phyloP scores from a whole-genome alignment of 2,329 filamentous ascomycete genomes.

The Aspergillus unguis region DNA sequence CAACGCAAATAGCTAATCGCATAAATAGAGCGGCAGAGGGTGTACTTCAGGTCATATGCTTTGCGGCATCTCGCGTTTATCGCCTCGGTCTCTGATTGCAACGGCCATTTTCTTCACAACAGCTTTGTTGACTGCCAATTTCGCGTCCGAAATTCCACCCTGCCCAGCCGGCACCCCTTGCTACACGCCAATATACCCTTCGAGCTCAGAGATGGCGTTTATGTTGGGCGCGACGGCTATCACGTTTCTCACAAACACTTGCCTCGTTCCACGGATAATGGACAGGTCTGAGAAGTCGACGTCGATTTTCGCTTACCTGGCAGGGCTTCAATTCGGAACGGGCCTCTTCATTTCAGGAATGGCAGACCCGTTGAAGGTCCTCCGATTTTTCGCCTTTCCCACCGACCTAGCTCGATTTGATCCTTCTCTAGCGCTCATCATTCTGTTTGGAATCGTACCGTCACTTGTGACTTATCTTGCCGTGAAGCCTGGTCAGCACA shows the following conservation, averaged over 20 bases:
- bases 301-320: slow-evolving; percentile 42
- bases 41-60: slow-evolving; percentile 58
- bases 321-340: slow-evolving; percentile 51
- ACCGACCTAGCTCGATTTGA: slow-evolving; percentile 47
- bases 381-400: slow-evolving; percentile 48
- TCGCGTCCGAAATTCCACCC: slow-evolving; percentile 35
- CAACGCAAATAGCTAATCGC: background rate
- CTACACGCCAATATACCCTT: slow-evolving; percentile 47
- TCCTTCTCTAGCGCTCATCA: slow-evolving; percentile 49
- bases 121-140: slow-evolving; percentile 43
- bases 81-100: slow-evolving; percentile 49
- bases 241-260: slow-evolving; percentile 29
- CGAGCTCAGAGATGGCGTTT: slow-evolving; percentile 32
- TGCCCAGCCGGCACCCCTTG: slow-evolving; percentile 43
- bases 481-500: slow-evolving; percentile 27
- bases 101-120: slow-evolving; percentile 45
- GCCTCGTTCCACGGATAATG: slow-evolving; percentile 33
- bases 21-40: slow-evolving; percentile 43
- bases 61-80: slow-evolving; percentile 51
- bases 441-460: slow-evolving; percentile 50
- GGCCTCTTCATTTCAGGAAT: slow-evolving; percentile 53
- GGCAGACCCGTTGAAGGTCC: slow-evolving; percentile 50
- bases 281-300: slow-evolving; percentile 31
- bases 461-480: slow-evolving; percentile 38
- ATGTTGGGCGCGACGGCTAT: slow-evolving; percentile 32